phyloP scores from a whole-genome alignment of 1,284 basidiomycete genomes.

The Heterobasidion occidentale region DNA sequence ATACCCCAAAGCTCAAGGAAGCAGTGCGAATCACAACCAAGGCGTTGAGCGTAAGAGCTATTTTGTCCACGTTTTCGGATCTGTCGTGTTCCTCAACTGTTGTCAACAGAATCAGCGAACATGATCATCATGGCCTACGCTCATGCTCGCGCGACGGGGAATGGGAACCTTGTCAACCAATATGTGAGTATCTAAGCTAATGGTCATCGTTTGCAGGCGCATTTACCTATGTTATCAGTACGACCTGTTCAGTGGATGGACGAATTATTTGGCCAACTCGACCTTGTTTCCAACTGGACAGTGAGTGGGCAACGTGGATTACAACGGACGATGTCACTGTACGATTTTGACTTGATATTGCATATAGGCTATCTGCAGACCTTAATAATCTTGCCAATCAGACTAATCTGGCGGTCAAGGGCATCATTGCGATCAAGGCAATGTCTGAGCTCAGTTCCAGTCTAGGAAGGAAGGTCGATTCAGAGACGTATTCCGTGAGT shows the following conservation, averaged over 20 bases:
- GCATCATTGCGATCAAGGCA: slow-evolving; percentile 31
- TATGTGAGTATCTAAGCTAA: slow-evolving; percentile 18
- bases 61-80: not conserved
- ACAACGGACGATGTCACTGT: not conserved
- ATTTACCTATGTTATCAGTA: slow-evolving; percentile 22
- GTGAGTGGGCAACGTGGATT: slow-evolving; percentile 13
- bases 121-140: slow-evolving; percentile 34
- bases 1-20: slow-evolving; percentile 19
- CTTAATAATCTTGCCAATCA: slow-evolving; percentile 18
- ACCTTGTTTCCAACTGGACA: slow-evolving; percentile 26
- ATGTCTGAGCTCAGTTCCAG: slow-evolving; percentile 31
- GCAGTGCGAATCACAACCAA: slow-evolving; percentile 15
- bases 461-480: slow-evolving; percentile 15
- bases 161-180: slow-evolving; percentile 22
- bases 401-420: slow-evolving; percentile 24
- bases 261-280: slow-evolving; percentile 27
- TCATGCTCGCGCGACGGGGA: slow-evolving; percentile 27
- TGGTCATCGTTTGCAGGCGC: not conserved
- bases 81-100: not conserved
- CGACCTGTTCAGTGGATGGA: slow-evolving; percentile 30
- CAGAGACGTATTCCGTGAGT: slow-evolving; percentile 21
- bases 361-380: slow-evolving; percentile 7
- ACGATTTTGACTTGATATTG: not conserved
- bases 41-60: slow-evolving; percentile 19
- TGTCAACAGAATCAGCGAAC: slow-evolving; percentile 24